Conservation (phyloP, 495 filamentous ascomycete species). For the Talaromyces nanjingensis region DNA sequence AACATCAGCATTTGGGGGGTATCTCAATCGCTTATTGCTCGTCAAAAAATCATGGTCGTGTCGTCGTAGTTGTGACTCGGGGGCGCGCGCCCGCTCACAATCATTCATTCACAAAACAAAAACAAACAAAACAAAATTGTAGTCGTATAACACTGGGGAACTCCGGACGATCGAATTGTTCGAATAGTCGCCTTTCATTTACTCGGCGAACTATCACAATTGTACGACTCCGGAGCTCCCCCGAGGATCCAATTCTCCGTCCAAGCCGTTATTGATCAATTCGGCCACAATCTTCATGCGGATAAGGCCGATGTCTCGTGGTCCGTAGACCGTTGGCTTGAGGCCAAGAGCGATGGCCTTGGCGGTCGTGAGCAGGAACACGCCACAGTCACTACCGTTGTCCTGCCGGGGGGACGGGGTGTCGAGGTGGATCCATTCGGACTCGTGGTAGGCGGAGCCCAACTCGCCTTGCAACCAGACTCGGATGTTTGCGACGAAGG, state of each 20-base stretch:
- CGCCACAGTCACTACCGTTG: slow-evolving; percentile 75
- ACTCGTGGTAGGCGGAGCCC: slow-evolving; percentile 43
- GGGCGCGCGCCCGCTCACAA: background rate
- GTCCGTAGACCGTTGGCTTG: slow-evolving; percentile 51
- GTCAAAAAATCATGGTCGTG: background rate
- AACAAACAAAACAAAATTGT: background rate
- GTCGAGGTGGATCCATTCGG: slow-evolving; percentile 54
- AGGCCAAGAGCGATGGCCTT: slow-evolving; percentile 61
- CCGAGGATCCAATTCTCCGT: slow-evolving; percentile 32
- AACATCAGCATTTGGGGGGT: background rate
- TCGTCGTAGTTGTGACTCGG: background rate
- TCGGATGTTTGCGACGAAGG: slow-evolving; percentile 34
- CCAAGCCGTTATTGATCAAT: slow-evolving; percentile 59
- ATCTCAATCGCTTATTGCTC: background rate
- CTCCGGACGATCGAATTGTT: background rate
- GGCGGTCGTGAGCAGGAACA: slow-evolving; percentile 69
- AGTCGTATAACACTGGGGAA: background rate
- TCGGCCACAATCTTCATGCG: slow-evolving; percentile 61
- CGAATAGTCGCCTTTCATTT: background rate
- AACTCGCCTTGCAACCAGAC: slow-evolving; percentile 55
- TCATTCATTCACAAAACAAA: background rate
- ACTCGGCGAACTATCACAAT: background rate
- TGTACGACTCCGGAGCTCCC: slow-evolving; percentile 4
- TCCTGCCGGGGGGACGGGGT: slow-evolving; percentile 48
- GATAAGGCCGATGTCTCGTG: slow-evolving; percentile 50